Conservation (phyloP, 1,284 basidiomycete species). For the Dichomitus squalens region DNA sequence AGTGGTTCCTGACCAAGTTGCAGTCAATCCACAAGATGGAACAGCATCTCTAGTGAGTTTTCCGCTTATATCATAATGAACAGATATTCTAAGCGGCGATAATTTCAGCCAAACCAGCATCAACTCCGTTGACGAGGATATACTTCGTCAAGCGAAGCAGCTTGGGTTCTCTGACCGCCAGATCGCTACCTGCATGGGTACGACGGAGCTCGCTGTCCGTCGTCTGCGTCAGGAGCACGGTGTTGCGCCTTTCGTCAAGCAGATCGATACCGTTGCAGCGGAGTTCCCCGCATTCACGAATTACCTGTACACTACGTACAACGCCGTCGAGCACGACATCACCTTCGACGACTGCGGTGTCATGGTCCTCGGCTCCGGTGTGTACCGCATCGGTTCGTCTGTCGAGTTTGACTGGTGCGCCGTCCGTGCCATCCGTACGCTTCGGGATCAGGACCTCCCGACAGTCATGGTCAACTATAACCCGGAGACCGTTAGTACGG, state of each 20-base stretch:
- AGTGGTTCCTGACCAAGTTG: conserved; percentile 95
- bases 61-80: neutral
- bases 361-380: conserved; percentile 97
- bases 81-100: neutral
- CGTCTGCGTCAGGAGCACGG: conserved; percentile 82
- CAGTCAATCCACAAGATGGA: conserved; percentile 86
- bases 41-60: conserved; percentile 65
- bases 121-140: conserved; percentile 63
- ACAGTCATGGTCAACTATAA: conserved; percentile 99
- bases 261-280: conserved; percentile 98
- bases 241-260: conserved; percentile 94
- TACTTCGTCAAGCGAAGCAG: conserved; percentile 89
- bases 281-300: conserved; percentile 99
- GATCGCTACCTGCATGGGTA: conserved; percentile 79
- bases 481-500: conserved; percentile 98
- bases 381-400: conserved; percentile 97
- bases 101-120: conserved; percentile 64
- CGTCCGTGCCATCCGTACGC: conserved; percentile 93
- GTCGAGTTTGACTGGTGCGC: conserved; percentile 99
- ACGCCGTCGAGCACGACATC: conserved; percentile 92
- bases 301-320: conserved; percentile 98
- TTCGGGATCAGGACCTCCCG: conserved; percentile 92
- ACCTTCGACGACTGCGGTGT: conserved; percentile 90
- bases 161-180: conserved; percentile 96
- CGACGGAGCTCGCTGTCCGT: conserved; percentile 89